A percentile compares a stretch with the other conserved stretches of the same genome.
Evolutionary conservation across 306 rosid genomes (phyloP).

Genomic region (Vigna unguiculata): DNA sequence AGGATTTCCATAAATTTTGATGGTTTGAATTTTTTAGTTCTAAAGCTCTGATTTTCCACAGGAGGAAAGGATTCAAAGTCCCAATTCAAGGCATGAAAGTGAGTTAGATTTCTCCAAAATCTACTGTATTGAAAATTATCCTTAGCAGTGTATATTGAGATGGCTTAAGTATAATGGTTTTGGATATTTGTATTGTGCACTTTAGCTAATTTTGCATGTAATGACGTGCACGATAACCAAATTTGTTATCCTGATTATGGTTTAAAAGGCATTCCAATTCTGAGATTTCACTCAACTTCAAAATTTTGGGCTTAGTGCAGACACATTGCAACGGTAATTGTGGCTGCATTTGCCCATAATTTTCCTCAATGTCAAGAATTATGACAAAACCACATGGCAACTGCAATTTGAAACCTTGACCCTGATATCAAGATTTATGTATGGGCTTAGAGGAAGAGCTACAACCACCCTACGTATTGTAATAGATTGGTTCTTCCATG

Average conservation of each 20-base stretch:
- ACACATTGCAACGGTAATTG: too few species aligned
- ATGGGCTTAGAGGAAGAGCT: too few species aligned
- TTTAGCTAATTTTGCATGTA: slow-evolving; percentile 29
- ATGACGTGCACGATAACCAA: background rate
- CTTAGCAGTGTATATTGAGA: background rate
- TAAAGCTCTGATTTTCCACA: slow-evolving; percentile 45
- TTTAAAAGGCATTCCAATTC: background rate
- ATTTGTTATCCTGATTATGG: slow-evolving; percentile 34
- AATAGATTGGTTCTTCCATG: background rate
- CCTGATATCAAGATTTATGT: background rate
- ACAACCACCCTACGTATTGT: too few species aligned
- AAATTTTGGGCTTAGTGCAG: background rate
- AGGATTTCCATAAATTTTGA: slow-evolving; percentile 34
- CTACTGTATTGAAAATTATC: slow-evolving; percentile 38
- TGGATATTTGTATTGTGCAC: slow-evolving; percentile 32
- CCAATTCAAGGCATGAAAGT: slow-evolving; percentile 50
- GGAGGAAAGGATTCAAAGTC: slow-evolving; percentile 64
- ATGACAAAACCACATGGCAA: too few species aligned
- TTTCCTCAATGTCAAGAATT: background rate
- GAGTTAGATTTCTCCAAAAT: slow-evolving; percentile 51
- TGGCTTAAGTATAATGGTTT: slow-evolving; percentile 24
- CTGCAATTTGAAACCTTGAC: too few species aligned
- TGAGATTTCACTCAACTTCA: background rate
- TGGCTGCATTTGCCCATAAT: background rate
- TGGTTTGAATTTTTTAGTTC: slow-evolving; percentile 36